A percentile compares a stretch with the other conserved stretches of the same genome.
phyloP scores from a whole-genome alignment of 225 moss, liverwort and hornwort species.

The Marchantia paleacea region DNA sequence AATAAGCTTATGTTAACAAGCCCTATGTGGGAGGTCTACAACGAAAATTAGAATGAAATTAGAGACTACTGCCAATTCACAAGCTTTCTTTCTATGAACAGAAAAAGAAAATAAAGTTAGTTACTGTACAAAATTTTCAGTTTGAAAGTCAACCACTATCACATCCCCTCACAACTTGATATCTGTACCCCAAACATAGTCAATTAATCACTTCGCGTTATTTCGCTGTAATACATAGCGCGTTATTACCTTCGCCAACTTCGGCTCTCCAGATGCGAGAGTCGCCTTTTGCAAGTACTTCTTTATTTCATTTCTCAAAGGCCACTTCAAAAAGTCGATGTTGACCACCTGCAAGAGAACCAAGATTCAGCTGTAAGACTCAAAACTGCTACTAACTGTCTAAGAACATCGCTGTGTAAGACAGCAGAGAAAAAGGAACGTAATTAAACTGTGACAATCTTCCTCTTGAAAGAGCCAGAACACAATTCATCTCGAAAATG shows the following conservation, averaged over 20 bases:
- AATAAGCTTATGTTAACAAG: not conserved
- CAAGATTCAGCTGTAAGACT: not conserved
- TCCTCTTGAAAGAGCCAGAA: too few species aligned
- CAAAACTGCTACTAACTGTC: not conserved
- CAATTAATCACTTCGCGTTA: not conserved
- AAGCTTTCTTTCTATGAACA: not conserved
- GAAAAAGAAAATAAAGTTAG: not conserved
- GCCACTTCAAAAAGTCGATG: conserved; percentile 88
- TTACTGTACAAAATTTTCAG: not conserved
- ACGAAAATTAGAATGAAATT: not conserved
- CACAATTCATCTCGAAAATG: too few species aligned
- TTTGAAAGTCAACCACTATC: not conserved
- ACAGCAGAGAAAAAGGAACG: not conserved
- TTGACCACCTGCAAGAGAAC: conserved; percentile 53
- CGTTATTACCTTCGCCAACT: conserved; percentile 61
- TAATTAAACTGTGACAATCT: too few species aligned
- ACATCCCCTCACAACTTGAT: not conserved
- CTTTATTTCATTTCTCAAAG: conserved; percentile 57
- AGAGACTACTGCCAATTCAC: not conserved
- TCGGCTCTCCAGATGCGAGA: conserved; percentile 40
- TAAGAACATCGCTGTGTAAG: not conserved
- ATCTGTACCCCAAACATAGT: not conserved
- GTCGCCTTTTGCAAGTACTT: conserved; percentile 42
- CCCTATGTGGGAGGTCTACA: not conserved
- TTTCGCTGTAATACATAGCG: not conserved